phyloP scores from a whole-genome alignment of 208 protist genomes.

The Angomonas deanei region DNA sequence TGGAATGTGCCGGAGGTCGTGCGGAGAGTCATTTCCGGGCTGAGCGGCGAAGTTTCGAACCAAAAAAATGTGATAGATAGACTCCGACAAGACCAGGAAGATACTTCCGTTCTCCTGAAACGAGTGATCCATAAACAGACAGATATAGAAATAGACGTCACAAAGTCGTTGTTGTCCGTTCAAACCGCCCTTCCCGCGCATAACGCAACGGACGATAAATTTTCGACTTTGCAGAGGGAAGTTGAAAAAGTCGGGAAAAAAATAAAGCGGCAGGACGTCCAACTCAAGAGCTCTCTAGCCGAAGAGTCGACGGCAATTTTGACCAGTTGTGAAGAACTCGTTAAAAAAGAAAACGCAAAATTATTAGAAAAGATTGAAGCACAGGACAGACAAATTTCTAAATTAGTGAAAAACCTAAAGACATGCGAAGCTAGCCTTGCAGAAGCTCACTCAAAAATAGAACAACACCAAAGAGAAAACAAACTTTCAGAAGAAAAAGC shows the following conservation, averaged over 20 bases:
- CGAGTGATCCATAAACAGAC: conserved; percentile 50
- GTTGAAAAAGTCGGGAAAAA: conserved; percentile 20
- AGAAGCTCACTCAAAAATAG: not conserved
- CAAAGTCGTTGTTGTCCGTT: conserved; percentile 22
- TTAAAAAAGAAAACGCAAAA: not conserved
- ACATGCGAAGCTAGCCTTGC: not conserved
- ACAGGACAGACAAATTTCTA: not conserved
- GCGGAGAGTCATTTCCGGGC: conserved; percentile 32
- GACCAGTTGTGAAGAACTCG: not conserved
- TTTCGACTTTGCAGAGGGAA: too few species aligned
- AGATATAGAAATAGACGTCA: conserved; percentile 47
- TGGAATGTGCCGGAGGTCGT: conserved; percentile 69
- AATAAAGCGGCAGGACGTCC: conserved; percentile 6
- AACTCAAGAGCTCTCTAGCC: conserved; percentile 7
- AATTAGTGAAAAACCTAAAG: not conserved
- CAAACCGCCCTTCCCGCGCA: not conserved
- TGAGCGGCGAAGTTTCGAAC: conserved; percentile 44
- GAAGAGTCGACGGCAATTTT: not conserved
- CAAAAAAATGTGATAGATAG: conserved; percentile 22
- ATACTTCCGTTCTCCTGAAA: conserved; percentile 32
- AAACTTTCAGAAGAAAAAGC: not conserved
- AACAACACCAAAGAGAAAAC: not conserved
- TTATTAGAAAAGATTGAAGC: not conserved
- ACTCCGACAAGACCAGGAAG: conserved; percentile 37
- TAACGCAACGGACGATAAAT: conserved; percentile 10